phyloP scores from a whole-genome alignment of 108 stramenopile species.

The Skeletonema marinoi region DNA sequence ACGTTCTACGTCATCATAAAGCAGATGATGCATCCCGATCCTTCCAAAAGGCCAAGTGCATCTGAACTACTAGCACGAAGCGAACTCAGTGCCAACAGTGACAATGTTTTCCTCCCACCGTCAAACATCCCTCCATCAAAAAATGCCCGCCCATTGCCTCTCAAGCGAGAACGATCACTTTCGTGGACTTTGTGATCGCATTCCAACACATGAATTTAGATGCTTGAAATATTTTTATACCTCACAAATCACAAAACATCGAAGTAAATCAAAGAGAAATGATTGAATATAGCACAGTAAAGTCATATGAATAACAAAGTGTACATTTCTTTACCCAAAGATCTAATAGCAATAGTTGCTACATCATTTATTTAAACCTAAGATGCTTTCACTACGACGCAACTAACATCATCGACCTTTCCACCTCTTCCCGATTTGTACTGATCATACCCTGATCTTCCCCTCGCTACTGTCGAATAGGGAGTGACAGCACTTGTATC shows the following conservation, averaged over 20 bases:
- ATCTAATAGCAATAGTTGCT: background rate
- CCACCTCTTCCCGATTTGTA: constrained; percentile 79
- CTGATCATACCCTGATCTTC: constrained; percentile 58
- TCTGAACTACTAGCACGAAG: constrained; percentile 41
- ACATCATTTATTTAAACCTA: background rate
- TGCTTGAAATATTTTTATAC: background rate
- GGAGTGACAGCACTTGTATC: constrained; percentile 71
- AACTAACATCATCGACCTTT: constrained; percentile 87
- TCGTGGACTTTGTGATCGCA: background rate
- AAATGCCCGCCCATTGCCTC: background rate
- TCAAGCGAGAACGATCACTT: background rate
- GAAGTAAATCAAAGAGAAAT: background rate
- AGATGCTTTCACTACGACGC: constrained; percentile 71
- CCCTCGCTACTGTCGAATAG: constrained; percentile 71
- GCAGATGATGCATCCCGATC: constrained; percentile 64
- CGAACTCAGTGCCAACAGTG: constrained; percentile 8
- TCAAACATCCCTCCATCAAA: background rate
- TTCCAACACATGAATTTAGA: background rate
- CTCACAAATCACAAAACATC: too few relatives aligned
- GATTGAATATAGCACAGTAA: background rate
- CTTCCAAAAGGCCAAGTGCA: constrained; percentile 50
- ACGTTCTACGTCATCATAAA: constrained; percentile 37
- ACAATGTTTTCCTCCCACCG: background rate
- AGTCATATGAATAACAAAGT: background rate
- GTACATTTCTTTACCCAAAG: background rate